Evolutionary conservation across 495 filamentous ascomycete species (phyloP).

Genomic region (Lepidopterella palustris): DNA sequence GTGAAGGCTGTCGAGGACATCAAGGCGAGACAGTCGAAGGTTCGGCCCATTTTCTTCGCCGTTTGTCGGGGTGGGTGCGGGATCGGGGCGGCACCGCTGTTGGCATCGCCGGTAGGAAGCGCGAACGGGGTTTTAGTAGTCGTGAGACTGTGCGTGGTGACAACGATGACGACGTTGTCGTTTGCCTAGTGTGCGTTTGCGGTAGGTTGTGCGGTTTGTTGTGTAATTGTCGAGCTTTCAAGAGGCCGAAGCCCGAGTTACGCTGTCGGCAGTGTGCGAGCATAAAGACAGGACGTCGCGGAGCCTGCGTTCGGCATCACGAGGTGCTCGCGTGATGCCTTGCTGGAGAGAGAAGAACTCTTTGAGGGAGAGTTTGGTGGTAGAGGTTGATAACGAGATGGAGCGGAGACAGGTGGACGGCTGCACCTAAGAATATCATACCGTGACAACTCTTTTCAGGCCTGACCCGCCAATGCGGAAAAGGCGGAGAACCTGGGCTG

Average conservation of each 20-base stretch:
- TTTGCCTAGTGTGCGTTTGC: not conserved
- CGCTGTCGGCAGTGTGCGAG: not conserved
- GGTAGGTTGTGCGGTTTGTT: not conserved
- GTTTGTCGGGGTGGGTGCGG: constrained; percentile 9
- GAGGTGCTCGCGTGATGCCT: not conserved
- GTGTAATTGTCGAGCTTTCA: too few relatives aligned
- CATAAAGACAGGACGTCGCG: not conserved
- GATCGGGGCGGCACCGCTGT: not conserved
- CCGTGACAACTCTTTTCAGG: not conserved
- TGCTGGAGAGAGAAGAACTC: not conserved
- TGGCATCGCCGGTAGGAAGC: not conserved
- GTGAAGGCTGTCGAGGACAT: not conserved
- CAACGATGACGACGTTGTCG: not conserved
- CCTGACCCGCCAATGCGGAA: constrained; percentile 3
- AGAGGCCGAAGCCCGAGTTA: not conserved
- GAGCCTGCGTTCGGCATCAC: not conserved
- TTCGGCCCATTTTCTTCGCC: constrained; percentile 18
- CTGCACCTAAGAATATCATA: not conserved
- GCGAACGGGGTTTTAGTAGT: too few relatives aligned
- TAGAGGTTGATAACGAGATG: not conserved
- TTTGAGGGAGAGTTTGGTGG: not conserved
- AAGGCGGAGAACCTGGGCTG: constrained; percentile 8
- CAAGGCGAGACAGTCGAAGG: constrained; percentile 1
- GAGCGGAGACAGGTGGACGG: not conserved
- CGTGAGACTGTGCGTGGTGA: not conserved